Conservation (phyloP, 805 yeast species). For the Candida nemodendra region DNA sequence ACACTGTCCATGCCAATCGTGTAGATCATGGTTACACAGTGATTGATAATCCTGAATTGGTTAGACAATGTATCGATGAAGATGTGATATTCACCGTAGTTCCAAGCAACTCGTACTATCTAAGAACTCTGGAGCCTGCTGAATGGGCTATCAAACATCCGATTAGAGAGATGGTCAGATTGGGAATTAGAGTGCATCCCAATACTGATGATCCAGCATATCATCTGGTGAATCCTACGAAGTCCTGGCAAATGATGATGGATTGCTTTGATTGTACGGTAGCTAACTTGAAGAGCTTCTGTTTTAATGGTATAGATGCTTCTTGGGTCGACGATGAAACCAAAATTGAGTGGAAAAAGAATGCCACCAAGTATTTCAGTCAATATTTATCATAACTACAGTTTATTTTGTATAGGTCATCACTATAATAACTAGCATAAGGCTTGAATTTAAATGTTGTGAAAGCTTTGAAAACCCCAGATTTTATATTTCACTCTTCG, state of each 20-base stretch:
- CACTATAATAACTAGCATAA: too few relatives aligned
- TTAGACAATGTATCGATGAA: conserved; percentile 24
- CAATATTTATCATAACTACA: too few relatives aligned
- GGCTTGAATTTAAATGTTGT: too few relatives aligned
- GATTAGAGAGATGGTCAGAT: conserved; percentile 28
- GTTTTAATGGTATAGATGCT: conserved; percentile 29
- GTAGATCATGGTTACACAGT: conserved; percentile 34
- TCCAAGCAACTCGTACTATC: conserved; percentile 33
- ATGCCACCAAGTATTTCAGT: conserved; percentile 20
- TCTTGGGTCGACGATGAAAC: conserved; percentile 27
- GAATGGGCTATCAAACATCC: conserved; percentile 34
- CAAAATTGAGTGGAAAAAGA: conserved; percentile 17
- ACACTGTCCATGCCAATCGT: conserved; percentile 26
- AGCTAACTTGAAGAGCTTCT: conserved; percentile 22
- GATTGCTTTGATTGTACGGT: conserved; percentile 27
- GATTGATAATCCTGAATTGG: conserved; percentile 25
- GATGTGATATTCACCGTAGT: conserved; percentile 29
- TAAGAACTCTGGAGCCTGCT: conserved; percentile 26
- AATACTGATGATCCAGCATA: conserved; percentile 34
- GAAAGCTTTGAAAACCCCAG: too few relatives aligned
- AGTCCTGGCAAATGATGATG: conserved; percentile 34
- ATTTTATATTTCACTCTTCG: too few relatives aligned
- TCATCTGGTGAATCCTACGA: conserved; percentile 31
- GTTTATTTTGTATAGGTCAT: too few relatives aligned
- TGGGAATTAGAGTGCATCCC: conserved; percentile 30